Base-by-base conservation (phyloP, 805 yeast species). In the Brettanomyces bruxellensis region DNA sequence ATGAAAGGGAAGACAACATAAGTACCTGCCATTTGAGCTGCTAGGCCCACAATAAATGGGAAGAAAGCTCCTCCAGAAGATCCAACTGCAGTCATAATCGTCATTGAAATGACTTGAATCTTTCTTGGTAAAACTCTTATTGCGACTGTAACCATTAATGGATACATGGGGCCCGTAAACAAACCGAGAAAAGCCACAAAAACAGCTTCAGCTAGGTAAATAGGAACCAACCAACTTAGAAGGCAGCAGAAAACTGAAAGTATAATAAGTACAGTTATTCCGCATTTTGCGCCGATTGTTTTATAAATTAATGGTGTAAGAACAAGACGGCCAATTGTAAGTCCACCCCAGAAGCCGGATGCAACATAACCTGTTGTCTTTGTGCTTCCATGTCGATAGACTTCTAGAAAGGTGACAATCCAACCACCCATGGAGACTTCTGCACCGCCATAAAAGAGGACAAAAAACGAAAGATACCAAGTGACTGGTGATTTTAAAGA, bases 391-490 rank as follows among this genome's bases (percentile, higher is more conserved):
- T 70, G 62, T 47, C 84, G 72, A 45, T 78, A 73, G 25, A 71
- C 74, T 38, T 79, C 66, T 46, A 84, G 62, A 55, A 73, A 84
- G 3, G 87, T 78, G 43, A 79, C 79, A 18, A 79, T 65, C 89
- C 90, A 83, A 3, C 87, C 82, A 1, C 83, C 88, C 49, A 83
- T 63, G 2, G 83, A 64, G 25, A 83, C 81, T 58, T 83, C 90
- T 3, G 79, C 75, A 5, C 90, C 91, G 52, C 81, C 75, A 55
- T 84, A 83, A 43, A 77, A 68, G 53, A 83, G 74, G 24, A 81
- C 66, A 53, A 74, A 79, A 1, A 69, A 51, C 5, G 88, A 69
- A 50, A 79, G 62, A 2, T 73, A 51, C 70, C 83, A 66, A 1
- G 79, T 67, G 54, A 62, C 45, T 47, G 62, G 48, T 60, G 68